Evolutionary conservation across 1,139 yeast species (phyloP).

Genomic region (Magnusiomyces paraingens): DNA sequence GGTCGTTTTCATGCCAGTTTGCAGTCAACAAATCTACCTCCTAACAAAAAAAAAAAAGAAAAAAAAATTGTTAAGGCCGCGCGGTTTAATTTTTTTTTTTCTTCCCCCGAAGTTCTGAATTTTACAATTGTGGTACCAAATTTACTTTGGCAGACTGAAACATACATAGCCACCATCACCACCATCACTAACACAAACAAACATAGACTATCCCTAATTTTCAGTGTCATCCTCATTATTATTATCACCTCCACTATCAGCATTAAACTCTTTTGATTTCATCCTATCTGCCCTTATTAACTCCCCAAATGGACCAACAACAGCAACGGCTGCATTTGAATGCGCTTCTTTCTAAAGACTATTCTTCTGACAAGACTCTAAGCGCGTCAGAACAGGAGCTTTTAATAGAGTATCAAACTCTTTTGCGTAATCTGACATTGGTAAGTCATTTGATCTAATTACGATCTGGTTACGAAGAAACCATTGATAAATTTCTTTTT

Average conservation of each 20-base stretch:
- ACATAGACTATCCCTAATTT: not conserved
- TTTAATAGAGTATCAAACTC: conserved; percentile 28
- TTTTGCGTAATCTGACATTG: conserved; percentile 25
- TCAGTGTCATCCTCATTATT: no score
- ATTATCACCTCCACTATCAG: no score
- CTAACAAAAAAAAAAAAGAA: not conserved
- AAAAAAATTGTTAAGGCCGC: not conserved
- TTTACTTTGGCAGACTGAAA: not conserved
- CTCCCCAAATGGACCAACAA: not conserved
- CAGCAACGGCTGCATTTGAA: not conserved
- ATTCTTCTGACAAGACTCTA: conserved; percentile 10
- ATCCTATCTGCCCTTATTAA: not conserved
- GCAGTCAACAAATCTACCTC: not conserved
- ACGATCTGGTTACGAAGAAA: no score
- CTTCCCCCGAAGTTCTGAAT: not conserved
- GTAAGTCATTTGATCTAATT: conserved; percentile 20
- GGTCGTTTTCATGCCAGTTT: no score
- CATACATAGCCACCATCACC: not conserved
- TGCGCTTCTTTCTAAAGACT: conserved; percentile 8
- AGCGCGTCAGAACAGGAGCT: conserved; percentile 26
- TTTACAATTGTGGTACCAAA: not conserved
- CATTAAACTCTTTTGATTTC: no score
- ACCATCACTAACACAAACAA: not conserved
- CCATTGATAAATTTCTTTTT: not conserved
- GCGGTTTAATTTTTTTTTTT: not conserved